Base-by-base conservation (phyloP, 2,329 filamentous ascomycete species). In the Ustilaginoidea virens region DNA sequence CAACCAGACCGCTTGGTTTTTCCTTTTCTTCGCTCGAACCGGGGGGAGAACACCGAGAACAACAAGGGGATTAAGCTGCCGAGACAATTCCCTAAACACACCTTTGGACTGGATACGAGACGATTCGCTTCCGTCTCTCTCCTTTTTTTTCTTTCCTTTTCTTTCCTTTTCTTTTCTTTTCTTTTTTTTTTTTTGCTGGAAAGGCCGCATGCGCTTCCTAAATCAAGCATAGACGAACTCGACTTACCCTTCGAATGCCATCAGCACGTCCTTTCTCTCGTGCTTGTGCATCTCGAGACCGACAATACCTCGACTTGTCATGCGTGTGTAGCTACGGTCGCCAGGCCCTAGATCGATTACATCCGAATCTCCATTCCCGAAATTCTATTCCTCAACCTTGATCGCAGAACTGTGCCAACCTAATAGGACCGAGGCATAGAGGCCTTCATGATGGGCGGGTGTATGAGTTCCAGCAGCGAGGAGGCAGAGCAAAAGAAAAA, bases 401-500 rank as follows among this genome's bases (percentile, higher is more conserved):
- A 13, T 13, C 19, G 10, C 13, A 19, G 16, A 25, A 23, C 25
- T 5, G 22, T 22, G 16, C 23, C 28, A 23, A 14, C 33, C 23
- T 25, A 20, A 14, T 22, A 28, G 24, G 28, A 26, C 25, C 24
- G 23, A 31, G 20, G 35, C 34, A 35, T 32, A 37, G 20, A 23
- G 36, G 29, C 35, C 27, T 31, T 29, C 59, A 69, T 50, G 46
- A 98, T 98, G 90, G 90, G 90, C 58, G 72, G 71, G 46, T 98
- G 90, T 64, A 81, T 92, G 72, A 94, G 83, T 60, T 77, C 77
- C 41, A 80, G 71, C 53, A 78, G 77, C 52, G 85, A 85, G 52
- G 83, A 92, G 61, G 73, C 68, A 52, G 85, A 93, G 51, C 77
- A 85, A 66, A 93, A 90, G 70, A 93, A 96, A 67, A 75, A 80